Evolutionary conservation across 2,329 filamentous ascomycete species (phyloP), one percentile per base, ranked within the genome.

Genomic region (Pseudonectria buxi): DNA sequence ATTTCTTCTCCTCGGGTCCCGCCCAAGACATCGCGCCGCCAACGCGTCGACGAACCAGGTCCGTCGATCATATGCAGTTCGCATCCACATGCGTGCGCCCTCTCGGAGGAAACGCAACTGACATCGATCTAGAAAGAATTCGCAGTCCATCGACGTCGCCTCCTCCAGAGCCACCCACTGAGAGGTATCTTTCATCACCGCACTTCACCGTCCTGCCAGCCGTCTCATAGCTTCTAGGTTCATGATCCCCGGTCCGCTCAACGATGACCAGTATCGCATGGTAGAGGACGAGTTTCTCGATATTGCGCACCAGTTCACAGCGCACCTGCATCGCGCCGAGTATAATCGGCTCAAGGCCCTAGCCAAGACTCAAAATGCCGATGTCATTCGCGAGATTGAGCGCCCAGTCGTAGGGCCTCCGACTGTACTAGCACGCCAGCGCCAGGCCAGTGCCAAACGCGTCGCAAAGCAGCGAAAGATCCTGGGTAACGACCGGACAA

Each of bases 231-330:
- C 12, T 12, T 6, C 9, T 35, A 79, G 76, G 22, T 69, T 69
- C 54, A 88, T 90, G 82, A 63, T 67, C 3, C 68, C 77, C 30
- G 80, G 78, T 3, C 57, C 73, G n/a, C 65, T 72, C 4, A 59
- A 70, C n/a, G 86, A 92, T 55, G 83, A 89, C 53, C 64, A 63
- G 36, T 90, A 77, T 58, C 80, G 84, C 50, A 89, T 90, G 82
- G 86, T 92, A 0, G 86, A 90, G 57, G 86, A 92, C 49, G 85
- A 90, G 47, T 77, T 92, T 44, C 62, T 82, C 14, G 63, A 72
- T 12, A 74, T 78, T 0, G 85, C 85, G 0, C 74, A 77, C 34
- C 63, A 68, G 3, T 90, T 86, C 58, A 90, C 85, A 0, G 71
- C 73, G 5, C 83, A 88, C 56, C 70, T 90, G 2, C 84, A 89